Evolutionary conservation across 164 flowering plant species (phyloP), one percentile per base, ranked within the genome.

Genomic region (Vitis labrusca): DNA sequence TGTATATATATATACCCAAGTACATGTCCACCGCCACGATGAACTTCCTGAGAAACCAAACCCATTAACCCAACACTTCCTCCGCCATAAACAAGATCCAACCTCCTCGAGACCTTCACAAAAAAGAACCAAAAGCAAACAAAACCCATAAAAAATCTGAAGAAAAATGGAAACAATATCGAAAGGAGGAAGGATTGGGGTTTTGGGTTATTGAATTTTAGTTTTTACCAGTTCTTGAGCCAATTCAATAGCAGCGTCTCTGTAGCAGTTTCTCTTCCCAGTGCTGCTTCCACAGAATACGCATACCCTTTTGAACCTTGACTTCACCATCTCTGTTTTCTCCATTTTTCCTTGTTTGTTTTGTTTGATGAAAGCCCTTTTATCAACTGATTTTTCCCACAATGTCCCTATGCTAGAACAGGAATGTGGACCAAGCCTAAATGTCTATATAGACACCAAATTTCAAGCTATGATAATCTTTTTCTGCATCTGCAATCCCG

Each of bases 31-130:
- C 90, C 90, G 5, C 81, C 85, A 61, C 68, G 72, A 55, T 81
- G 78, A 7, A 81, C 84, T 16, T 65, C 82, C 50, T 76, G 81
- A 61, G 84, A 81, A 15, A 81, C 72, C 52, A 81, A 47, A 50
- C 88, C 88, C 88, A 85, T 85, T 17, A 85, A 66, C 44, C 88
- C 88, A 53, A 85, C 66, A 27, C 86, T 85, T 11, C 88, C 88
- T 55, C 88, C 88, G 3, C 88, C 88, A 69, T 85, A 85, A 16
- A 85, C 89, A 56, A 85, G 81, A 76, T 83, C 84, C 67, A 85
- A 69, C 62, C 73, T 80, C 62, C 82, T 81, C 15, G 75, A 44
- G 0, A 82, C 79, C 85, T 82, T 73, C 55, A 19, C 17, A 47
- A 27, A 11, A 60, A 62, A 52, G 44, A 37, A 37, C 27, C 27